Conservation (phyloP, 306 rosid species). For the Dalbergia cochinchinensis region DNA sequence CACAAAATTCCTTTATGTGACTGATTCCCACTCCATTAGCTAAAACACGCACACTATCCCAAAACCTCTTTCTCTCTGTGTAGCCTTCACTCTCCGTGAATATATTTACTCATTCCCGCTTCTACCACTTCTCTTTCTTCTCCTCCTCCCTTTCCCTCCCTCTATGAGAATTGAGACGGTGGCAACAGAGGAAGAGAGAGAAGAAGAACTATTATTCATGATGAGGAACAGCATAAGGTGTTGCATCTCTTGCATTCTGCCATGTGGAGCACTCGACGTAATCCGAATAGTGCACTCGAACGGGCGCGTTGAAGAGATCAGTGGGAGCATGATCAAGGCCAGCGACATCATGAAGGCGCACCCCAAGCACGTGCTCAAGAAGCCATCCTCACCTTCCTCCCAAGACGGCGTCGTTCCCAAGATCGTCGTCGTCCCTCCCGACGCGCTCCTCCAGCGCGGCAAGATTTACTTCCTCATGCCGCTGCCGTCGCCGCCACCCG, state of each 20-base stretch:
- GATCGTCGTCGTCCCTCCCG: slow-evolving; percentile 91
- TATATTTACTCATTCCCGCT: slow-evolving; percentile 25
- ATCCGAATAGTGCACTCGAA: slow-evolving; percentile 88
- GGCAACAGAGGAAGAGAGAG: slow-evolving; percentile 4
- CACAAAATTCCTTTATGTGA: slow-evolving; percentile 47
- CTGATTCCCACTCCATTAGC: slow-evolving; percentile 56
- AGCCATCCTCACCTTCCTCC: slow-evolving; percentile 72
- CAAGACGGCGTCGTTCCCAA: slow-evolving; percentile 67
- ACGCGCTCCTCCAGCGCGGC: slow-evolving; percentile 90
- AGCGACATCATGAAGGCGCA: slow-evolving; percentile 85
- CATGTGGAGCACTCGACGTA: slow-evolving; percentile 93
- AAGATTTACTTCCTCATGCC: slow-evolving; percentile 99
- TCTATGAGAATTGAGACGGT: slow-evolving; percentile 53
- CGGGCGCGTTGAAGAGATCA: slow-evolving; percentile 88
- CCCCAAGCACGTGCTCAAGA: slow-evolving; percentile 90
- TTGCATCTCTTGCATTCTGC: slow-evolving; percentile 97
- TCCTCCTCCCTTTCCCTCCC: slow-evolving; percentile 19
- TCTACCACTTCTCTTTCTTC: slow-evolving; percentile 25
- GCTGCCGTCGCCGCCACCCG: slow-evolving; percentile 50
- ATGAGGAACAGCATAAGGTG: slow-evolving; percentile 88
- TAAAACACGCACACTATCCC: slow-evolving; percentile 7
- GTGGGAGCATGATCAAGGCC: slow-evolving; percentile 68
- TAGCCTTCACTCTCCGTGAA: background rate
- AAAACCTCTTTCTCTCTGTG: background rate
- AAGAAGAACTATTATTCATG: background rate